A percentile compares a stretch with the other conserved stretches of the same genome.
These are phyloP conservation scores for Dactylis glomerata DNA, from an alignment of 176 grass and related monocot species.

Conservation along the genomic window DNA sequence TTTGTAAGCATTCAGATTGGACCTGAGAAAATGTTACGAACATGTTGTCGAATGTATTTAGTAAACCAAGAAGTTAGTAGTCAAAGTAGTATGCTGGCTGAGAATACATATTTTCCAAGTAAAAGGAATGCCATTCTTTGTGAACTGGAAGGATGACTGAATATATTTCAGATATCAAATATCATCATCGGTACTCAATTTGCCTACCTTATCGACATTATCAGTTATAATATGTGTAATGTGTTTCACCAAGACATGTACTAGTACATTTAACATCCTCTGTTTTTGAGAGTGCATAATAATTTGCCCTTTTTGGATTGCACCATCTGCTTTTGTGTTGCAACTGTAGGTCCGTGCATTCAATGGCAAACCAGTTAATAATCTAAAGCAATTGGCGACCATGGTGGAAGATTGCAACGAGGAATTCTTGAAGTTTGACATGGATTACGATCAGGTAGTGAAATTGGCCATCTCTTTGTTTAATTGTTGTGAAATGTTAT, in stretches of 20 bases:
- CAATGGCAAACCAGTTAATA: constrained; percentile 74
- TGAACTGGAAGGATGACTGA: not conserved
- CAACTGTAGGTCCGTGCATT: constrained; percentile 71
- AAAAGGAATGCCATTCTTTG: not conserved
- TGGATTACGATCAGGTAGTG: constrained; percentile 90
- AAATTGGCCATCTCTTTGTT: not conserved
- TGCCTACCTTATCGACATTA: not conserved
- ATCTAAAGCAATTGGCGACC: constrained; percentile 73
- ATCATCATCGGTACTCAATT: not conserved
- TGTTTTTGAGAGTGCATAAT: not conserved
- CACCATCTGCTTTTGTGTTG: not conserved
- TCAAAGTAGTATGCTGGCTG: not conserved
- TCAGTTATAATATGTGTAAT: not conserved
- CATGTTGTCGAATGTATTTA: not conserved
- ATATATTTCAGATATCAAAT: not conserved
- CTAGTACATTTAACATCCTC: not conserved
- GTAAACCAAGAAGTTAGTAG: not conserved
- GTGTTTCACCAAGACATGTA: not conserved
- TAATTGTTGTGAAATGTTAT: not conserved
- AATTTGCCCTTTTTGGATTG: not conserved
- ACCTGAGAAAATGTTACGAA: not conserved
- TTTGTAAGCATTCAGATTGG: not conserved
- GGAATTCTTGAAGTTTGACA: constrained; percentile 80
- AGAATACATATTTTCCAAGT: not conserved
- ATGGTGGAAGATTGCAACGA: constrained; percentile 83